Evolutionary conservation across 257 asterid species (phyloP), one percentile per base, ranked within the genome.

Genomic region (Galeopsis tetrahit): DNA sequence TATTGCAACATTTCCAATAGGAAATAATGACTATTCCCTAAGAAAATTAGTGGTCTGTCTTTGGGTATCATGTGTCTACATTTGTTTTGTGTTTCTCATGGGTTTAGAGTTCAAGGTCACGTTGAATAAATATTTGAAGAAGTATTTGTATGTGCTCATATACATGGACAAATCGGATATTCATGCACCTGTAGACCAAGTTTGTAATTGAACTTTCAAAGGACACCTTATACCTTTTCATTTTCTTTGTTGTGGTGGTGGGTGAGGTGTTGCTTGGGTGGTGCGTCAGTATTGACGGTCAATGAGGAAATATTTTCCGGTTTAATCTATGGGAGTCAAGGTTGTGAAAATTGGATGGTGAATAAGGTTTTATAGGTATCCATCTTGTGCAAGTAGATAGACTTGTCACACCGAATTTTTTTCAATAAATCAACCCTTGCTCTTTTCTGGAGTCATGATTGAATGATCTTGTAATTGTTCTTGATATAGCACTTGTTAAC

Each of bases 41-140:
- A n/a, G 63, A 52, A 74, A 31, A 11, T 11, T 49, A 40, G 55
- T 52, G 28, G 35, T 43, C 46, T 63, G 32, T 33, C 36, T 59
- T 11, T 21, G 28, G 28, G 35, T 21, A 36, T 51, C 46, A 36
- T 38, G 21, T 55, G 46, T 1, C 60, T 32, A 31, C 71, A 21
- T 32, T 55, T 42, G 36, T 9, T 51, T 39, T 39, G 43, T 48
- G 63, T 35, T 32, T 35, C 4, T 58, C 34, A 3, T 61, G 55
- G 40, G n/a, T 46, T 71, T 36, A 21, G 40, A 3, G 21, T 42
- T 59, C 10, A 17, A 17, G 69, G 40, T 48, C 52, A 4, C 61
- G 21, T 33, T 46, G 35, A n/a, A 17, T 9, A 39, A 48, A 35
- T 63, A 34, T 62, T 36, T 36, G 4, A 17, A 40, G 40, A 28